A percentile compares a stretch with the other conserved stretches of the same genome.
Conservation (phyloP, 129 eudicot species). For the Helichrysum umbraculigerum region DNA sequence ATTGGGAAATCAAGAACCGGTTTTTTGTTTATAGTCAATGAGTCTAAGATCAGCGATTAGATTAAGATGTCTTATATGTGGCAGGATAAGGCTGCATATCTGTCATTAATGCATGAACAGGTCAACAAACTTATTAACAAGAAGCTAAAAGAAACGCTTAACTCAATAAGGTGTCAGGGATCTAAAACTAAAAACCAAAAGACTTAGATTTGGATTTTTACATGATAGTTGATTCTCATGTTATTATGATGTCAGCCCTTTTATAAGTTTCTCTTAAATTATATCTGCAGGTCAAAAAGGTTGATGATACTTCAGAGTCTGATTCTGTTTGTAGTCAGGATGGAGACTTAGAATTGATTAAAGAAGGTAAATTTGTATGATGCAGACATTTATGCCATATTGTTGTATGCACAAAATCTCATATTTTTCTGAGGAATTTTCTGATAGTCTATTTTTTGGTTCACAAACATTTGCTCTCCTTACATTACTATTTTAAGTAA, state of each 20-base stretch:
- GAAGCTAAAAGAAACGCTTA: background rate
- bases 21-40: background rate
- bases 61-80: background rate
- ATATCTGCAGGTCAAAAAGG: slow-evolving; percentile 52
- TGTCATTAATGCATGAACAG: background rate
- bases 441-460: background rate
- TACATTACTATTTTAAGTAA: background rate
- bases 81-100: background rate
- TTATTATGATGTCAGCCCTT: background rate
- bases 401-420: background rate
- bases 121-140: no score
- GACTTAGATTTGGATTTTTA: background rate
- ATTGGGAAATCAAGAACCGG: background rate
- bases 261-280: background rate
- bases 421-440: background rate
- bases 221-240: background rate
- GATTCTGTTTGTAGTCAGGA: slow-evolving; percentile 29
- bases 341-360: slow-evolving; percentile 33
- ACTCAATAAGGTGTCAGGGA: background rate
- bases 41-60: background rate
- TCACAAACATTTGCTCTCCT: background rate
- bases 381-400: background rate
- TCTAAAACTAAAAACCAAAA: background rate
- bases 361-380: slow-evolving; percentile 54
- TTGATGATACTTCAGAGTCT: slow-evolving; percentile 39